phyloP scores from a whole-genome alignment of 306 rosid species.

The Arachis hypogaea region DNA sequence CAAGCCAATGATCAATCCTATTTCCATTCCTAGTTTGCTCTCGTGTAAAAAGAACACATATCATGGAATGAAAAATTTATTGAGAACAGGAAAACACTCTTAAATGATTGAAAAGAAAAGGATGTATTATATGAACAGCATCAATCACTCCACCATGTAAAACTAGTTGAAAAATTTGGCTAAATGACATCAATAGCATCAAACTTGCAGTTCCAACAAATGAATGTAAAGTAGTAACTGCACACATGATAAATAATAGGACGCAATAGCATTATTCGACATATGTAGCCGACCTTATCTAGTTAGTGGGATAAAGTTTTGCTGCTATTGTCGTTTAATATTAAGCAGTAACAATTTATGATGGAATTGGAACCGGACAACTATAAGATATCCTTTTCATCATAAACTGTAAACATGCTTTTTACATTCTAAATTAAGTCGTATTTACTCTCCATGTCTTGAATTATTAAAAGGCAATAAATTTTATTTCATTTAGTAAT shows the following conservation, averaged over 20 bases:
- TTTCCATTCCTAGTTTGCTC: neutral
- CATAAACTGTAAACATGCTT: neutral
- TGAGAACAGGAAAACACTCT: neutral
- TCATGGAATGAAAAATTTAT: neutral
- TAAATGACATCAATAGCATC: neutral
- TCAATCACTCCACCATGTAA: neutral
- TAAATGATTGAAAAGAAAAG: neutral
- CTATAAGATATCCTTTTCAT: neutral
- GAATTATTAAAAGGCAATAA: neutral
- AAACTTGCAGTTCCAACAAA: constrained; percentile 12
- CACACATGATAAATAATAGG: no score
- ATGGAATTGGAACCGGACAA: neutral
- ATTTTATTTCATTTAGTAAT: no score
- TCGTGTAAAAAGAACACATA: neutral
- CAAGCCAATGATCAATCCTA: constrained; percentile 22
- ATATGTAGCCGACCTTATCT: no score
- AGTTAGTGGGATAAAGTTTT: no score
- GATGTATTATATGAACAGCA: constrained; percentile 3
- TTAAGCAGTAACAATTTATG: neutral
- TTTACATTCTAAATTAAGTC: no score
- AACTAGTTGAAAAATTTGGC: no score
- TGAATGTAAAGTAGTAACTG: neutral
- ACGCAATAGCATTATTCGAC: no score
- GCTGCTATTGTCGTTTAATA: no score
- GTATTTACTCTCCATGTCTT: no score